Base-by-base conservation (phyloP, 441 rosid genomes). In the Francoa sonchifolia region DNA sequence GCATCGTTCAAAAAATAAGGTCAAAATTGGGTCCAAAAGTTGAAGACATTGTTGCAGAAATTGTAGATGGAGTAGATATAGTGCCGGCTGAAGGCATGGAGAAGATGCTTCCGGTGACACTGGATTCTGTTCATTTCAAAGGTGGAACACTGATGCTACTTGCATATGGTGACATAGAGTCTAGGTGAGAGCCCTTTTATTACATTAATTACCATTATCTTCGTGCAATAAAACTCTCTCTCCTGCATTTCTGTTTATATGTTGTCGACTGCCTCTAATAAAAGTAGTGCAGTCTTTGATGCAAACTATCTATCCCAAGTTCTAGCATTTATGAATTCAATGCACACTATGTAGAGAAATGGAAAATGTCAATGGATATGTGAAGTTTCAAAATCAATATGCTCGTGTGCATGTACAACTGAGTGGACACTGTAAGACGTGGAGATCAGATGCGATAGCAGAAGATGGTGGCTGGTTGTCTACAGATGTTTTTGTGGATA, bases 381-480 rank as follows among this genome's bases (percentile, higher is more conserved):
- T 92, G 70, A 75, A 77, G 70, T 81, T 92, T 67, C 96, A 86
- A 65, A 86, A 83, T 63, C 89, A 86, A 52, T 92, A 80, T 63
- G 83, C 82, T 44, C 77, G 72, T 55, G 76, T 77, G 54, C 68
- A 81, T 47, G 92, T 92, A 60, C 95, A 83, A 39, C 62, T 92
- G 61, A 82, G 71, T 62, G 96, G 96, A 62, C 86, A 81, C 56
- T 92, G 94, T 66, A 79, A 58, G 61, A 81, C 72, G 74, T 92
- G 96, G 99, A 70, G 84, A 68, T 80, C 88, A 58, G 86, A 75
- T 63, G 61, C 43, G 43, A 42, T 61, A 36, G 76, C 92, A 58
- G 94, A 72, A 65, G 84, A 75, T 67, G 99, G 99, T 52, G 99
- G 99, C 62, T 83, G 85, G 76, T 65, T 92, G 68, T 80, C 96